Conservation (phyloP, 148 eudicot genomes). For the Persicaria maculosa region DNA sequence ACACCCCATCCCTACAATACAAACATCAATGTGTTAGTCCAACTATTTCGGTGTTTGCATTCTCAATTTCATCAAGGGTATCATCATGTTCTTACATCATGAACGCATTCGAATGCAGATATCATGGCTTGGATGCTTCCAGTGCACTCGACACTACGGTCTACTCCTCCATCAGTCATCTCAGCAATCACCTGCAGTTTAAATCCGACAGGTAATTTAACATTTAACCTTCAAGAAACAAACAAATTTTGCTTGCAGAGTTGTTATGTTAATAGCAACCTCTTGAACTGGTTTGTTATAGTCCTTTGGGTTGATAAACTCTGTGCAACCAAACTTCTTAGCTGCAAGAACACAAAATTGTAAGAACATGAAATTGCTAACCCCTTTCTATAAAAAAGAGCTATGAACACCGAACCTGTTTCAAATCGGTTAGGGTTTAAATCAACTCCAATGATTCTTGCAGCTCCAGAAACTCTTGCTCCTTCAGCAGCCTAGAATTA, state of each 20-base stretch:
- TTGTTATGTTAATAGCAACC: conserved; percentile 11
- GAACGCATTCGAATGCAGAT: conserved; percentile 56
- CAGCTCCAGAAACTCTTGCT: conserved; percentile 52
- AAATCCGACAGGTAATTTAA: neutral
- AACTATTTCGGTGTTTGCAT: neutral
- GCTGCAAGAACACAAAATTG: conserved; percentile 23
- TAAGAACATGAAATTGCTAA: neutral
- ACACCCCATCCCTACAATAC: conserved; percentile 53
- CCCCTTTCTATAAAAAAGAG: neutral
- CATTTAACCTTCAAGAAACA: neutral
- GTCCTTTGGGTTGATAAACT: conserved; percentile 47
- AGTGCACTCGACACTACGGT: conserved; percentile 47
- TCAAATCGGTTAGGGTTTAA: conserved; percentile 28
- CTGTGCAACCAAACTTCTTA: conserved; percentile 46
- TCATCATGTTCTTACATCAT: conserved; percentile 28
- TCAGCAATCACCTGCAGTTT: conserved; percentile 26
- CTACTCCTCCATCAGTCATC: conserved; percentile 55
- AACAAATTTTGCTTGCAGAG: too few relatives aligned
- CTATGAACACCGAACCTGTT: conserved; percentile 12
- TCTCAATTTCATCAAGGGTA: neutral
- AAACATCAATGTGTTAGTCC: neutral
- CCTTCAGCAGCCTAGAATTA: conserved; percentile 48
- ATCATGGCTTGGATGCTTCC: conserved; percentile 58
- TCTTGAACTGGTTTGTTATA: conserved; percentile 38
- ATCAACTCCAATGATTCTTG: conserved; percentile 55